These are phyloP conservation scores for Cladophialophora psammophila DNA, from an alignment of 2,329 filamentous ascomycete species.

Conservation along the genomic window DNA sequence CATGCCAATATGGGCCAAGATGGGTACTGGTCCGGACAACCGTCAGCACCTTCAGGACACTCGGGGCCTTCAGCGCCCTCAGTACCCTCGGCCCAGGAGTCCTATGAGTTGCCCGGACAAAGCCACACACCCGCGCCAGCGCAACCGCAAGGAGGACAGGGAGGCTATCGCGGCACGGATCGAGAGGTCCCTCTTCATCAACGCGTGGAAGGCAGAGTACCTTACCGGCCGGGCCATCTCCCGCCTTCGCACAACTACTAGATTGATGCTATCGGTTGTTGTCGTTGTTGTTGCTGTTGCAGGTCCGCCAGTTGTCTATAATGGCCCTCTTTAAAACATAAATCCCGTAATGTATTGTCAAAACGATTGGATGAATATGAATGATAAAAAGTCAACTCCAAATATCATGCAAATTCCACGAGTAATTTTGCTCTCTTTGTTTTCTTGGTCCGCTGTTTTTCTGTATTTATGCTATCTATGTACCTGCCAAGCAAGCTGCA, in stretches of 20 bases:
- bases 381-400: background rate
- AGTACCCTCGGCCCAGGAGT: constrained; percentile 21
- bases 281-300: no score
- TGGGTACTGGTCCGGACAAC: constrained; percentile 20
- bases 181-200: constrained; percentile 35
- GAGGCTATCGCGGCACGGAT: constrained; percentile 29
- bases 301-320: constrained; percentile 2
- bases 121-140: constrained; percentile 3
- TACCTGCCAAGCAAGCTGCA: no score
- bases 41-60: constrained; percentile 10
- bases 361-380: constrained; percentile 6
- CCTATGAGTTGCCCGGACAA: constrained; percentile 32
- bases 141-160: constrained; percentile 17
- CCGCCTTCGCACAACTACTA: constrained; percentile 35
- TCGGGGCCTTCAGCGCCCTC: constrained; percentile 8
- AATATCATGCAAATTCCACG: background rate
- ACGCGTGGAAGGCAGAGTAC: constrained; percentile 28
- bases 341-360: constrained; percentile 7
- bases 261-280: background rate
- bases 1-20: constrained; percentile 23
- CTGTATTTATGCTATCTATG: no score
- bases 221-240: constrained; percentile 32
- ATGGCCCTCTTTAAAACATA: constrained; percentile 10
- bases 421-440: background rate
- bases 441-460: background rate